Conservation (phyloP, 2,329 filamentous ascomycete species). For the Fusarium coffeatum region DNA sequence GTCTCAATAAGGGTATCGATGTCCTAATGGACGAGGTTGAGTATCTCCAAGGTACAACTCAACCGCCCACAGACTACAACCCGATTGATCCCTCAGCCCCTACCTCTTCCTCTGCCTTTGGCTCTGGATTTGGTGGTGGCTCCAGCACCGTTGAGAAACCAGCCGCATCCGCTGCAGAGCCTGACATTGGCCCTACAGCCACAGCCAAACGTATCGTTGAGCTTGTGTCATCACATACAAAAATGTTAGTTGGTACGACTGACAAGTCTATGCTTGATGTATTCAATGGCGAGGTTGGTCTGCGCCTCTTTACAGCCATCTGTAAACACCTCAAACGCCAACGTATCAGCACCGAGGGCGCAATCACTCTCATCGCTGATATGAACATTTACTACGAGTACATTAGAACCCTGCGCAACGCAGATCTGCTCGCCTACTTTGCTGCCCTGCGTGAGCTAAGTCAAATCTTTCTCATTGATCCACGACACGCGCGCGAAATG, state of each 20-base stretch:
- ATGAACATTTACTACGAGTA: conserved; percentile 95
- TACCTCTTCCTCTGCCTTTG: conserved; percentile 34
- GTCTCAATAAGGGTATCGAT: conserved; percentile 96
- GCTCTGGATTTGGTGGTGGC: conserved; percentile 23
- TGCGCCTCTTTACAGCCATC: conserved; percentile 88
- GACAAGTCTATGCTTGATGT: conserved; percentile 99
- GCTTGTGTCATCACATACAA: conserved; percentile 87
- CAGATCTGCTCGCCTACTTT: conserved; percentile 89
- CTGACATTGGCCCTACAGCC: conserved; percentile 74
- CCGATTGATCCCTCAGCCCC: conserved; percentile 59
- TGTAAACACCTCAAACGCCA: conserved; percentile 99
- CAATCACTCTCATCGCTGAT: conserved; percentile 93
- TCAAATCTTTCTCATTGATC: conserved; percentile 94
- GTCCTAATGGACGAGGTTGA: conserved; percentile 99
- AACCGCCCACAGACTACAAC: conserved; percentile 90
- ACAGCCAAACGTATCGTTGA: conserved; percentile 86
- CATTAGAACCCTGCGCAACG: conserved; percentile 83
- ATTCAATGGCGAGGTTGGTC: conserved; percentile 96
- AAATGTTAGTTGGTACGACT: conserved; percentile 92
- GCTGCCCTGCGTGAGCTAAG: conserved; percentile 89
- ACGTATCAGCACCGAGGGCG: conserved; percentile 87
- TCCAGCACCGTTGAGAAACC: conserved; percentile 39
- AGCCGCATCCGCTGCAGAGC: conserved; percentile 51
- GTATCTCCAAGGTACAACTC: conserved; percentile 89
- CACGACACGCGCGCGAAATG: conserved; percentile 88